A percentile compares a stretch with the other conserved stretches of the same genome.
Conservation (phyloP, 78 protist species). For the Dictyostelium purpureum region DNA sequence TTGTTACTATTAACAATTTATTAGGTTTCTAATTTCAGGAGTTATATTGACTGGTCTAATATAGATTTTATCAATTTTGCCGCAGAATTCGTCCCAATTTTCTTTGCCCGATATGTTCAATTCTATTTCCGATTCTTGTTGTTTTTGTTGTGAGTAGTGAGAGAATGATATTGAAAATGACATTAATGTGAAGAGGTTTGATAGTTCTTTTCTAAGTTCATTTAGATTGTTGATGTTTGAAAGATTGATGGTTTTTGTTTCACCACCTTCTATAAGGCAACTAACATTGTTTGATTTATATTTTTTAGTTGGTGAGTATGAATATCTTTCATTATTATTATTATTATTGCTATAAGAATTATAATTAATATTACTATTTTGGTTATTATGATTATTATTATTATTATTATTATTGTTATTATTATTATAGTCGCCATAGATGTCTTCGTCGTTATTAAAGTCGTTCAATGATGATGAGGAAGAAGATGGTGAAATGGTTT, state of each 20-base stretch:
- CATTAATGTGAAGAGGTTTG: neutral
- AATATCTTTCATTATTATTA: too few relatives aligned
- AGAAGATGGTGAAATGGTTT: too few relatives aligned
- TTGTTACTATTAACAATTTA: neutral
- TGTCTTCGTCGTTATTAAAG: too few relatives aligned
- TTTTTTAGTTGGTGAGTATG: too few relatives aligned
- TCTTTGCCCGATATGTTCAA: too few relatives aligned
- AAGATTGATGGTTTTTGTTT: neutral
- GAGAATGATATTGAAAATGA: conserved; percentile 4
- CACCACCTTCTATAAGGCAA: neutral
- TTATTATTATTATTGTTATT: too few relatives aligned
- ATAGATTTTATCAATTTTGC: neutral
- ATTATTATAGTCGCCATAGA: too few relatives aligned
- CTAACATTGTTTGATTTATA: too few relatives aligned
- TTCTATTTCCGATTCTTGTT: neutral
- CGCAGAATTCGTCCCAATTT: neutral
- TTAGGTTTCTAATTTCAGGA: conserved; percentile 38
- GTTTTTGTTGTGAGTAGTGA: neutral
- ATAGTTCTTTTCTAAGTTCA: neutral
- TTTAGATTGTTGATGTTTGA: neutral
- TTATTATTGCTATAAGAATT: too few relatives aligned
- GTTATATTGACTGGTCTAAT: conserved; percentile 4
- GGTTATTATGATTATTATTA: too few relatives aligned
- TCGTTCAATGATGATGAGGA: too few relatives aligned
- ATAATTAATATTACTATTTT: too few relatives aligned